Conservation (phyloP, 768 basidiomycete genomes). For the Lactifluus echinatus region DNA sequence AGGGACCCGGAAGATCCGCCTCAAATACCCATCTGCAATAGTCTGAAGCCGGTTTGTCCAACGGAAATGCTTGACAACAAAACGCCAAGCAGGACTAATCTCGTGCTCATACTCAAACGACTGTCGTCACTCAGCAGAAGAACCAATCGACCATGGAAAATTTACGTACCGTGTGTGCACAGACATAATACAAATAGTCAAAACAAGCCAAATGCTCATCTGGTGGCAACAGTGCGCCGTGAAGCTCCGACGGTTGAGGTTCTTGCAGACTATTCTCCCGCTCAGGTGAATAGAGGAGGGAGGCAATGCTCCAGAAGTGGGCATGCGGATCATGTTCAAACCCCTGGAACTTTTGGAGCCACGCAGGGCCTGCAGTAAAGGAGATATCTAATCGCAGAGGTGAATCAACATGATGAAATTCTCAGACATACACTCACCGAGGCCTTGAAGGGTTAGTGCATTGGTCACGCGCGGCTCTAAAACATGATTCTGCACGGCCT, state of each 20-base stretch:
- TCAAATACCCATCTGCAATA: conserved; percentile 27
- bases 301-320: conserved; percentile 28
- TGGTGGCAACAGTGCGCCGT: conserved; percentile 25
- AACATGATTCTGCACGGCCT: conserved; percentile 26
- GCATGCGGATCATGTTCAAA: conserved; percentile 28
- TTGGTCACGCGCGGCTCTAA: conserved; percentile 23
- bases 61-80: conserved; percentile 28
- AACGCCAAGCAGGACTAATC: conserved; percentile 31
- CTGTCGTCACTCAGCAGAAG: conserved; percentile 22
- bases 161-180: conserved; percentile 25
- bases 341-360: conserved; percentile 27
- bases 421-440: conserved; percentile 23
- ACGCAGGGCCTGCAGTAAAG: conserved; percentile 29
- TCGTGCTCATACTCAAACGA: conserved; percentile 27
- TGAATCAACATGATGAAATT: not conserved
- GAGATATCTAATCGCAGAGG: conserved; percentile 26
- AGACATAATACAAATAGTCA: conserved; percentile 35
- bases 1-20: conserved; percentile 24
- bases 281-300: conserved; percentile 28
- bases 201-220: conserved; percentile 35
- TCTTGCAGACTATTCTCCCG: conserved; percentile 24
- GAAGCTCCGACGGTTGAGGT: conserved; percentile 24
- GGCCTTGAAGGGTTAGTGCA: conserved; percentile 23
- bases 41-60: conserved; percentile 28
- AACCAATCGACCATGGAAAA: not conserved